Percentiles rank a stretch among this genome's conserved stretches.
phyloP scores from a whole-genome alignment of 441 rosid species.

The Eutrema salsugineum region DNA sequence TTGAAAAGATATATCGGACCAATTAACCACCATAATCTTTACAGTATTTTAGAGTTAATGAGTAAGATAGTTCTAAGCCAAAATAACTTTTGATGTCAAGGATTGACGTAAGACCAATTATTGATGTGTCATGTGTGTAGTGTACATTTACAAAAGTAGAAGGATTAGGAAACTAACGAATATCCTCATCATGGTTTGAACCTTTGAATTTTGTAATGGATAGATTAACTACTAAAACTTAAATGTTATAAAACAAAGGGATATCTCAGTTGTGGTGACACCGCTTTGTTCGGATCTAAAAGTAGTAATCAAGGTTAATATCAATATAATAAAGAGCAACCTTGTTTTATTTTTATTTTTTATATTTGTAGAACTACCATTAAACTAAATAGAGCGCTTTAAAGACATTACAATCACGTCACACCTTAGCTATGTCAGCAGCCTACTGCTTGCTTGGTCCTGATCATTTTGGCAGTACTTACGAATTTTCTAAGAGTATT shows the following conservation, averaged over 20 bases:
- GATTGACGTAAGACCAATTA: neutral
- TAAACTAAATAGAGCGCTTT: neutral
- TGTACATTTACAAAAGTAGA: conserved; percentile 1
- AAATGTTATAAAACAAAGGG: neutral
- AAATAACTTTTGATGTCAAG: neutral
- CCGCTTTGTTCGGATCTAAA: conserved; percentile 29
- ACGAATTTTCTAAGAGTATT: neutral
- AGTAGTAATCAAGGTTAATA: conserved; percentile 8
- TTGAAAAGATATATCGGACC: conserved; percentile 1
- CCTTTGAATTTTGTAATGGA: conserved; percentile 1
- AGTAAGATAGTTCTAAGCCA: neutral
- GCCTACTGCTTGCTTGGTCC: conserved; percentile 1
- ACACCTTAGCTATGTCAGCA: conserved; percentile 7
- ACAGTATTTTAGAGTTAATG: neutral
- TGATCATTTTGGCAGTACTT: conserved; percentile 10
- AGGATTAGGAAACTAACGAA: conserved; percentile 5
- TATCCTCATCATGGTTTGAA: neutral
- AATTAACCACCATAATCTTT: neutral
- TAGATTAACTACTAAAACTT: neutral
- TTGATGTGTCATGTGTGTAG: neutral
- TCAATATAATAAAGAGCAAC: conserved; percentile 9
- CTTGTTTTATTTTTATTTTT: neutral
- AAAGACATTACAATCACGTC: conserved; percentile 13
- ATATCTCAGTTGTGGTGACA: neutral
- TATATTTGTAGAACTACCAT: neutral